Percentiles rank a stretch among this genome's conserved stretches.
Conservation (phyloP, 1,284 basidiomycete species). For the Sanghuangporus weigelae region DNA sequence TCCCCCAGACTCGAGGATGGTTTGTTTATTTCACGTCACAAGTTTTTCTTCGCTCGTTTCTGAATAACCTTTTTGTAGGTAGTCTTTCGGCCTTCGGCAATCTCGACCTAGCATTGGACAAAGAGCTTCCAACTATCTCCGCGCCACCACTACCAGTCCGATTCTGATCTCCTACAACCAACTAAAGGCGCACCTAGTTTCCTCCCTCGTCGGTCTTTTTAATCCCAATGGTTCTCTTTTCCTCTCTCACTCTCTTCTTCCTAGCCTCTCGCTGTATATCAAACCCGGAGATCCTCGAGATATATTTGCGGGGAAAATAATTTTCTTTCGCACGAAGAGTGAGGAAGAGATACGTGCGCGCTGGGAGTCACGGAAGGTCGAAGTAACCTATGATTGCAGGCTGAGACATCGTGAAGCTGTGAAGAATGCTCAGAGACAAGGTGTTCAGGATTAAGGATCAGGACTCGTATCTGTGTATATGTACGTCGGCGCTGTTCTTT, state of each 20-base stretch:
- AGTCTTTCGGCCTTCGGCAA: constrained; percentile 66
- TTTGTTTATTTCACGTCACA: constrained; percentile 31
- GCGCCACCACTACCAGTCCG: constrained; percentile 18
- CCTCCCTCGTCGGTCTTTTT: constrained; percentile 22
- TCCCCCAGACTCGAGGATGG: constrained; percentile 62
- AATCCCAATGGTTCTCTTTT: constrained; percentile 55
- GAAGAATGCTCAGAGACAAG: constrained; percentile 56
- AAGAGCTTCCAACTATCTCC: constrained; percentile 30
- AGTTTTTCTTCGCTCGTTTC: not conserved
- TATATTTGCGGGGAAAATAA: constrained; percentile 37
- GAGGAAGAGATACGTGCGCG: constrained; percentile 58
- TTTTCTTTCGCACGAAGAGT: constrained; percentile 40
- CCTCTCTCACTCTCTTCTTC: constrained; percentile 44
- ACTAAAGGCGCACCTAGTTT: constrained; percentile 2
- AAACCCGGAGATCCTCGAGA: constrained; percentile 20
- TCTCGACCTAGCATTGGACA: constrained; percentile 58
- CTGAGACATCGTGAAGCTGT: constrained; percentile 72
- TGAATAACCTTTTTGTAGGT: constrained; percentile 22
- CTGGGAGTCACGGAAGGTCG: constrained; percentile 69
- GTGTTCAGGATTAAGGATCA: constrained; percentile 28
- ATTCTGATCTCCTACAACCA: constrained; percentile 12
- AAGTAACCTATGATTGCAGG: constrained; percentile 79
- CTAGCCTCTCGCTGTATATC: constrained; percentile 17
- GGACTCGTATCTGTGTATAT: constrained; percentile 18
- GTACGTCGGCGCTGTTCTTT: not conserved